Evolutionary conservation across 2,329 filamentous ascomycete species (phyloP), one percentile per base, ranked within the genome.

Genomic region (Apiospora koreana): DNA sequence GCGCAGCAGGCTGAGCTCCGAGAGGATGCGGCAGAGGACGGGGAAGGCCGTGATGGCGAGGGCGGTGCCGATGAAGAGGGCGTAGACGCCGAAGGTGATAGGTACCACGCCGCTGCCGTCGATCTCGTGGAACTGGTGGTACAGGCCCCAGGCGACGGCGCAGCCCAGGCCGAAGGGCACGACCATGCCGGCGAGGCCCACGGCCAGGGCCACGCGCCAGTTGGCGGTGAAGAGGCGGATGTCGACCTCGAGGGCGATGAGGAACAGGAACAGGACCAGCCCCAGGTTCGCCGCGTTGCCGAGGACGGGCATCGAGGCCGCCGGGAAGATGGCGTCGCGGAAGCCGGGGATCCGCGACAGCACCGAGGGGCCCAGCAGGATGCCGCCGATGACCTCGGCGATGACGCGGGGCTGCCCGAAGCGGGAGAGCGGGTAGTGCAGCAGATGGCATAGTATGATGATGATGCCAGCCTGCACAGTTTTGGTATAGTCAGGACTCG

Each of bases 11-110:
- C 97, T 96, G 68, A 98, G 85, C 80, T 97, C 95, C 0, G 94
- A 95, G 74, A 98, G 84, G 74, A 98, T 98, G 79, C 95, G 93
- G 78, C 95, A 98, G 16, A 98, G 88, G 0, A 98, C 95, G 0
- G 95, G 95, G 76, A 98, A 92, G 10, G 89, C 94, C 1, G 95
- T 98, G 75, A 98, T 98, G 38, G 94, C 93, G 81, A 98, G 91
- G 0, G 95, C 95, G 68, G 97, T 95, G 80, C 95, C 95, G 73
- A 98, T 93, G 79, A 98, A 98, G 31, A 94, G 85, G 23, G 75
- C 79, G 23, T 93, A 83, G 25, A 81, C 73, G 3, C 80, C 81
- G 66, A 82, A 83, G 67, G 74, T 76, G 65, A 81, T 77, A n/a
- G 77, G 74, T 10, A 73, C 74, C 4, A 43, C 28, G 41, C 50